Conservation (phyloP, 768 basidiomycete species). For the Auricularia sp. region DNA sequence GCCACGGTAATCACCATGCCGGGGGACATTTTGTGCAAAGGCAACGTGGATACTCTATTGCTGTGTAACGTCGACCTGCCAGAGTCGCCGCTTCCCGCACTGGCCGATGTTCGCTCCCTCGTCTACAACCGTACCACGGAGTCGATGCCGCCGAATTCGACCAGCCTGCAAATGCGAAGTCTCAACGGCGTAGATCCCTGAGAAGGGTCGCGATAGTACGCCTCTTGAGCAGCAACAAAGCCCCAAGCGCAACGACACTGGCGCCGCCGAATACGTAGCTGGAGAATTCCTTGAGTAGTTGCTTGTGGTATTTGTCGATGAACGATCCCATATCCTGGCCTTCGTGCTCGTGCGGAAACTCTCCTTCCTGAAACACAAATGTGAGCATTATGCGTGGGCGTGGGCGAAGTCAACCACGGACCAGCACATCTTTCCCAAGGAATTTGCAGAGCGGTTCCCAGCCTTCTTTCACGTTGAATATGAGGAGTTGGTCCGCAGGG, state of each 20-base stretch:
- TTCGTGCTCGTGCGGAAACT: neutral
- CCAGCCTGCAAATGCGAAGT: no score
- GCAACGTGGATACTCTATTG: no score
- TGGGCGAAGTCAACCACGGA: neutral
- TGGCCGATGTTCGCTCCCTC: no score
- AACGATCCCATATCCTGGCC: neutral
- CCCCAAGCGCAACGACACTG: neutral
- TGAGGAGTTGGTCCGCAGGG: neutral
- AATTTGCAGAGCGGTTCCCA: conserved; percentile 5
- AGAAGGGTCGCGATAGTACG: neutral
- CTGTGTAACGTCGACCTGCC: no score
- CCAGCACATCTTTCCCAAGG: neutral
- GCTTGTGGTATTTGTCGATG: neutral
- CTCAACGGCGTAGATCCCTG: neutral
- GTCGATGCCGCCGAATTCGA: no score
- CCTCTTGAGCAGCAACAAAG: neutral
- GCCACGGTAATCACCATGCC: no score
- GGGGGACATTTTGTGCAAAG: no score
- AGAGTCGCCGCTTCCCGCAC: no score
- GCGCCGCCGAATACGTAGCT: neutral
- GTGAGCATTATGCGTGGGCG: neutral
- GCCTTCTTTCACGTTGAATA: conserved; percentile 3
- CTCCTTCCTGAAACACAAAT: neutral
- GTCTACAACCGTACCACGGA: no score
- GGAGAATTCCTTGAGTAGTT: neutral